Conservation (phyloP, 2,329 filamentous ascomycete genomes). For the Didymellaceae sp. region DNA sequence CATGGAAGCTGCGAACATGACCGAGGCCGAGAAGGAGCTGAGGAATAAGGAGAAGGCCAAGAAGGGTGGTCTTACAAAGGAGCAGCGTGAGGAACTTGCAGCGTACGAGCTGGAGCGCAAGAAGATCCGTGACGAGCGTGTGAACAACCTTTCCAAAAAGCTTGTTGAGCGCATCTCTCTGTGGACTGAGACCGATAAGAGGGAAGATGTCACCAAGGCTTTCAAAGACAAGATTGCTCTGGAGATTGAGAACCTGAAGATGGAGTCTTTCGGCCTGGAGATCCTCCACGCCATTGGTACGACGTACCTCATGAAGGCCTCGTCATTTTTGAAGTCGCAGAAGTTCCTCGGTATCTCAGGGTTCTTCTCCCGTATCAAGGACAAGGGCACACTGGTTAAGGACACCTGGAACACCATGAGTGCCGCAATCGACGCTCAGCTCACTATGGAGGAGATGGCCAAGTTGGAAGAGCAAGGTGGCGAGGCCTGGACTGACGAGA, state of each 20-base stretch:
- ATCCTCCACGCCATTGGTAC: constrained; percentile 94
- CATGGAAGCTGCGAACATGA: constrained; percentile 68
- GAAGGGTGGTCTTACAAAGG: constrained; percentile 84
- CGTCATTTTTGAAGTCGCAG: constrained; percentile 87
- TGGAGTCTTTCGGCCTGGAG: constrained; percentile 97
- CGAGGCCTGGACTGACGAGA: constrained; percentile 98
- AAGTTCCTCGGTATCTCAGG: constrained; percentile 96
- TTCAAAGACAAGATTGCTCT: constrained; percentile 95
- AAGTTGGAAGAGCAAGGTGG: constrained; percentile 93
- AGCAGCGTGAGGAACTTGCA: constrained; percentile 89
- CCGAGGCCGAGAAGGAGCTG: constrained; percentile 76
- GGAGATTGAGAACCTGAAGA: constrained; percentile 97
- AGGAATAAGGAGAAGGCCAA: constrained; percentile 89
- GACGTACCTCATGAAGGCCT: constrained; percentile 88
- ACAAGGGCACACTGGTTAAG: constrained; percentile 96
- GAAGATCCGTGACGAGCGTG: constrained; percentile 84
- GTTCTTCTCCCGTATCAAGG: constrained; percentile 91
- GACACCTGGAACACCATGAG: constrained; percentile 98
- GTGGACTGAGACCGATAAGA: constrained; percentile 97
- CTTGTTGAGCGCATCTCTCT: constrained; percentile 87
- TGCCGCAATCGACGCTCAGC: constrained; percentile 93
- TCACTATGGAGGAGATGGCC: constrained; percentile 99
- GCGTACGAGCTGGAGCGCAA: constrained; percentile 88
- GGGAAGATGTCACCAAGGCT: constrained; percentile 78
- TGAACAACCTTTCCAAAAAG: constrained; percentile 83